A percentile compares a stretch with the other conserved stretches of the same genome.
Evolutionary conservation across 768 basidiomycete genomes (phyloP).

Genomic region (Epithele typhae): DNA sequence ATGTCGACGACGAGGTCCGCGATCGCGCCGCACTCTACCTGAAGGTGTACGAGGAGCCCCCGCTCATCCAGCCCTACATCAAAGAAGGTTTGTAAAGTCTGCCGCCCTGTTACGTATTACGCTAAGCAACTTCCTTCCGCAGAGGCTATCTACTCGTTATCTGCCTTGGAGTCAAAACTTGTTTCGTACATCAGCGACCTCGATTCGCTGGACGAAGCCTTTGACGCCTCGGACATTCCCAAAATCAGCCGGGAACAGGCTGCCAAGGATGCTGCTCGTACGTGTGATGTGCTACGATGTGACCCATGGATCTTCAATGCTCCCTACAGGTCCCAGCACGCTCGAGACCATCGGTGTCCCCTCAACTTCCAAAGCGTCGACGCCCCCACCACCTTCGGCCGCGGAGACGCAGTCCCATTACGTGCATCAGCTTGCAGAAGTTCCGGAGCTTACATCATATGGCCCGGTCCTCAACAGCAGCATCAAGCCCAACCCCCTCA

Average conservation of each 20-base stretch:
- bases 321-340: constrained; percentile 65
- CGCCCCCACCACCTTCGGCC: constrained; percentile 73
- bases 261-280: constrained; percentile 83
- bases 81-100: constrained; percentile 73
- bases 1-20: constrained; percentile 98
- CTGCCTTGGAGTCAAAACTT: constrained; percentile 84
- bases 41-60: constrained; percentile 72
- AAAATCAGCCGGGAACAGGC: constrained; percentile 94
- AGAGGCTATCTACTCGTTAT: constrained; percentile 95
- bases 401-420: constrained; percentile 89
- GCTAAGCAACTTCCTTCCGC: not conserved
- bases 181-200: constrained; percentile 92
- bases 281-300: too few species aligned
- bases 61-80: constrained; percentile 81
- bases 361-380: constrained; percentile 50
- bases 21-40: constrained; percentile 97
- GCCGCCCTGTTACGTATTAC: too few species aligned
- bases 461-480: constrained; percentile 88
- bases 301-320: not conserved
- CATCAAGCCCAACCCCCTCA: constrained; percentile 72
- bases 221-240: constrained; percentile 82
- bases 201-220: constrained; percentile 61
- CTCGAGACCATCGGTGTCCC: constrained; percentile 83
- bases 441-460: constrained; percentile 82
- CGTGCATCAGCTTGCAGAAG: constrained; percentile 75